phyloP scores from a whole-genome alignment of 2,329 filamentous ascomycete species.

The Colletotrichum sojae region DNA sequence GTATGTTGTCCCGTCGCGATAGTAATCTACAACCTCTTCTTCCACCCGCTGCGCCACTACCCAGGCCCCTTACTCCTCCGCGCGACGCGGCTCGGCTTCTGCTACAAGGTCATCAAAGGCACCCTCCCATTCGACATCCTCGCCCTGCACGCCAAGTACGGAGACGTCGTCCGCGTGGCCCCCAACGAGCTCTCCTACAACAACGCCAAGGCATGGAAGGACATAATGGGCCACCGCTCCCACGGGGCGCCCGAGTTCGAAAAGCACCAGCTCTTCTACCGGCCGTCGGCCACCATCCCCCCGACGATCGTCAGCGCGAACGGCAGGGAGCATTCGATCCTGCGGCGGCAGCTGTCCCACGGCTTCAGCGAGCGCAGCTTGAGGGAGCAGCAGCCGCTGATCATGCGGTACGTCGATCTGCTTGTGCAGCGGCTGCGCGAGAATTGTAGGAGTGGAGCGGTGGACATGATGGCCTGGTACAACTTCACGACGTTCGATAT shows the following conservation, averaged over 20 bases:
- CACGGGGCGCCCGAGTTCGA: conserved; percentile 25
- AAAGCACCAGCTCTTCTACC: conserved; percentile 22
- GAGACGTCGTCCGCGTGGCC: conserved; percentile 41
- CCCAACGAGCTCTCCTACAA: conserved; percentile 42
- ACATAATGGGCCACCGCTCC: conserved; percentile 37
- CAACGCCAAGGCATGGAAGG: conserved; percentile 35
- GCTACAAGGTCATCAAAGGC: conserved; percentile 2
- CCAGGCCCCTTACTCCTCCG: not conserved
- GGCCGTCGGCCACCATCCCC: not conserved
- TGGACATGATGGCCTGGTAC: conserved; percentile 41
- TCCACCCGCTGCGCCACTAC: conserved; percentile 17
- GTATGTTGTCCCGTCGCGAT: not conserved
- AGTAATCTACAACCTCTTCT: conserved; percentile 12
- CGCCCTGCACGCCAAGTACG: conserved; percentile 39
- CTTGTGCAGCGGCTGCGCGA: conserved; percentile 37
- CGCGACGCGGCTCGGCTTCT: not conserved
- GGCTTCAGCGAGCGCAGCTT: conserved; percentile 50
- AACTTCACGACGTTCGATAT: conserved; percentile 45
- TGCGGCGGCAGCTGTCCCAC: conserved; percentile 44
- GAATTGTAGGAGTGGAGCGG: not conserved
- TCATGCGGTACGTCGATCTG: conserved; percentile 42
- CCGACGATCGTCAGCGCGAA: conserved; percentile 38
- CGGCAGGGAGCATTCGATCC: conserved; percentile 39
- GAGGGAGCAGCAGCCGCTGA: conserved; percentile 48
- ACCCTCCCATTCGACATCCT: not conserved